Evolutionary conservation across 768 basidiomycete species (phyloP), one percentile per base, ranked within the genome.

Genomic region (Astraeus odoratus): DNA sequence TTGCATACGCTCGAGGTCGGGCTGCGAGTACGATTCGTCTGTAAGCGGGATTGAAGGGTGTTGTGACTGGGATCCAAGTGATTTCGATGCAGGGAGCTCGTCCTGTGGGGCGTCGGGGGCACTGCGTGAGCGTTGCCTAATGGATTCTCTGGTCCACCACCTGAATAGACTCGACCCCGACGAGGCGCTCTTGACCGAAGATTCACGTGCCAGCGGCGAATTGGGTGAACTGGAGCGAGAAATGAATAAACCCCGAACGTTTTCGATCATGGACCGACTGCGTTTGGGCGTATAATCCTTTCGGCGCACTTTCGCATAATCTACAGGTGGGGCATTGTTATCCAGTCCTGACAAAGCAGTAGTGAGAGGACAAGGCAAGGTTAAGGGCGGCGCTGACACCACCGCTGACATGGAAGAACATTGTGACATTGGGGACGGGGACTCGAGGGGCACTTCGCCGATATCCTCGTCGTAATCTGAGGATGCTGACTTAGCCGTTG

Each of bases 211-310:
- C 50, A 67, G 47, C 5, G 62, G 51, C 26, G 62, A 51, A 36
- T 64, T 54, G 5, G 76, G 68, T 13, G 76, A 71, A 12, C 56
- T 46, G 4, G 76, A 61, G 1, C 73, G 75, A 41, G 76, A 67
- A 22, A 68, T 63, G 53, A 86, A 83, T 42, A 86, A 67, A 16
- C 70, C 77, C 52, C 71, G 75, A 45, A 85, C 76, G 52, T 78
- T 81, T 51, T 74, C 77, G 38, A 80, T 75, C 61, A 86, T 71
- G 12, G 78, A 80, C 22, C 73, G 67, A 40, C 70, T 64, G 33
- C 73, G 67, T 50, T 71, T 72, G 9, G 72, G 73, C 20, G 50
- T 53, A 39, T 44, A 62, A 37, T 51, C 52, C n/a, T 52, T 54
- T 34, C 41, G 57, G 39, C 39, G 52, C 22, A 47, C 50, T 33